Base-by-base conservation (phyloP, 1,284 basidiomycete genomes). In the Heimioporus punctisporus region DNA sequence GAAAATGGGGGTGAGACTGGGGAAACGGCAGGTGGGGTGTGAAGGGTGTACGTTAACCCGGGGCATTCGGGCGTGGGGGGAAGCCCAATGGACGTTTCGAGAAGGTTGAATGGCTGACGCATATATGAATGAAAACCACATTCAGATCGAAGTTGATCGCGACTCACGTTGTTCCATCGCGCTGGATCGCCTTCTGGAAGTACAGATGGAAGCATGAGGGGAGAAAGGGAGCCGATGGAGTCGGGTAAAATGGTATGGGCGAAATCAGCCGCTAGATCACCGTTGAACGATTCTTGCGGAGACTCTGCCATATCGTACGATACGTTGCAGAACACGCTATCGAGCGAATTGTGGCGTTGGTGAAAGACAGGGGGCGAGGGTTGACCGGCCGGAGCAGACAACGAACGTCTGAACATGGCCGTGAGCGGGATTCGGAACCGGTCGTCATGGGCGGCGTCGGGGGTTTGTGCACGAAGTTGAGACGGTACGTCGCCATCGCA, bases 321-420 rank as follows among this genome's bases (percentile, higher is more conserved):
- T 30, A 69, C 56, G 47, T 66, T 69, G 48, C 58, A 61, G 41
- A 71, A 70, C 46, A 65, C 62, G 41, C 67, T 70, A 30, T 60
- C 66, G 44, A 65, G n/a, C 50, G 66, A 67, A 21, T 43, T 40
- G 31, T 70, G 59, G 44, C 59, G 62, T 11, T 50, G 52, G 45
- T 60, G 58, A 48, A 60, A 56, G 28, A 54, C 48, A 27, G 50
- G 34, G 8, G 59, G 54, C 28, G 58, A 52, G 19, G 51, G 24
- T 34, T 66, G 75, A 51, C 71, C 61, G 3, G 76, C 76, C 30
- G 84, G 80, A 5, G 76, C 80, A 30, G 84, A 85, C 3, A 80
- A 70, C 19, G 82, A 83, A 46, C 84, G 81, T 63, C 76, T 82
- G 71, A 81, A 83, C 80, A 85, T 83, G 37, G 80, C 73, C 8